Conservation (phyloP, 2,329 filamentous ascomycete genomes). For the Xylariaceae sp. region DNA sequence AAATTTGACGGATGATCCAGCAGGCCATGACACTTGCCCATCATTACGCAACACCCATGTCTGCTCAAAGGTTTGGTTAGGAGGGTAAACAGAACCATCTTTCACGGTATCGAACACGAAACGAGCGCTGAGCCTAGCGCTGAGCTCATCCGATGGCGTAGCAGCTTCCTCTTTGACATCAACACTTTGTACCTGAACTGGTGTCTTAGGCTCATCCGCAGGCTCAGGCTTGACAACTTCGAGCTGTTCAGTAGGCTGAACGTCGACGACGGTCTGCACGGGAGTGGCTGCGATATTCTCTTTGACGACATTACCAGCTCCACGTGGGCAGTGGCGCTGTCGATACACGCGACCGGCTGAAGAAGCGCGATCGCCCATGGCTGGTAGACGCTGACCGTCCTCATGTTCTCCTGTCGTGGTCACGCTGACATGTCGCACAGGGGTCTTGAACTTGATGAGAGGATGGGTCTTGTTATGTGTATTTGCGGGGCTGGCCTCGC, state of each 20-base stretch:
- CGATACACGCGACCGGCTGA: slow-evolving; percentile 28
- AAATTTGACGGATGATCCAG: slow-evolving; percentile 85
- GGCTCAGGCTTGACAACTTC: not conserved
- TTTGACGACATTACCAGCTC: slow-evolving; percentile 11
- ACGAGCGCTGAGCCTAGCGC: slow-evolving; percentile 45
- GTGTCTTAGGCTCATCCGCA: not conserved
- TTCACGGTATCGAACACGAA: slow-evolving; percentile 76
- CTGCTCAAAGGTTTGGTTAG: slow-evolving; percentile 77
- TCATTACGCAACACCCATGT: slow-evolving; percentile 90
- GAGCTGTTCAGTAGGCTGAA: slow-evolving; percentile 59
- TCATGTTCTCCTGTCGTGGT: slow-evolving; percentile 78
- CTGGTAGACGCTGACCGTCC: slow-evolving; percentile 60
- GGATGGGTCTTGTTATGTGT: slow-evolving; percentile 94
- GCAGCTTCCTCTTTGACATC: slow-evolving; percentile 21
- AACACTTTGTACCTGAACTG: slow-evolving; percentile 32
- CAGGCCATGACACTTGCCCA: slow-evolving; percentile 76
- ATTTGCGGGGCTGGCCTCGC: slow-evolving; percentile 83
- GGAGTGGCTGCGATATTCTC: slow-evolving; percentile 44
- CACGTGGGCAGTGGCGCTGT: slow-evolving; percentile 45
- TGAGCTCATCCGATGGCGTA: slow-evolving; percentile 4
- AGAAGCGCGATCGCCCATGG: slow-evolving; percentile 65
- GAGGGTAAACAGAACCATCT: slow-evolving; percentile 72
- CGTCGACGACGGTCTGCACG: slow-evolving; percentile 71
- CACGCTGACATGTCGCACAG: slow-evolving; percentile 83
- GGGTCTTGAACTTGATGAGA: slow-evolving; percentile 93